Evolutionary conservation across 176 grass and related monocot species (phyloP).

Genomic region (Bolboschoenus planiculmis): DNA sequence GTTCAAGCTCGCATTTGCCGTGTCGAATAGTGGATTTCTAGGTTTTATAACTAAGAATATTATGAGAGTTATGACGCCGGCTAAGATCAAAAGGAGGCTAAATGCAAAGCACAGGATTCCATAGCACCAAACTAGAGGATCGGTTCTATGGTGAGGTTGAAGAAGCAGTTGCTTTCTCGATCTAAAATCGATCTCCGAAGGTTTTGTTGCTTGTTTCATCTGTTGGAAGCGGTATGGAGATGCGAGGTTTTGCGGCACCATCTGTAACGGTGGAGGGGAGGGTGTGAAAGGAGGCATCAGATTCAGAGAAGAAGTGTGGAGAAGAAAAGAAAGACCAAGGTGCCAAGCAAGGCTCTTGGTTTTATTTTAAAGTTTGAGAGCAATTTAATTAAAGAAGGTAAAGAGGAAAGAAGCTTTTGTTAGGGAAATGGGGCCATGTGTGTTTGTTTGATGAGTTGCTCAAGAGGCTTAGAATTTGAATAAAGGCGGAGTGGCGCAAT

Average conservation of each 20-base stretch:
- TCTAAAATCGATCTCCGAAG: slow-evolving; percentile 23
- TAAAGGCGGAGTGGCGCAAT: slow-evolving; percentile 21
- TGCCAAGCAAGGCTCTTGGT: slow-evolving; percentile 49
- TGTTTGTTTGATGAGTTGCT: slow-evolving; percentile 22
- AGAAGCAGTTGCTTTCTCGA: slow-evolving; percentile 31
- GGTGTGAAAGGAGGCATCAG: slow-evolving; percentile 23
- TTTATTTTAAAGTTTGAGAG: slow-evolving; percentile 26
- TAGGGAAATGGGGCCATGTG: slow-evolving; percentile 23
- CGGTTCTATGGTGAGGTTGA: slow-evolving; percentile 34
- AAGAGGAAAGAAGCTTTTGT: slow-evolving; percentile 40
- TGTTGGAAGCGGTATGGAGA: slow-evolving; percentile 26
- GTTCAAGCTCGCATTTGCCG: slow-evolving; percentile 54
- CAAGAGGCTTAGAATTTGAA: slow-evolving; percentile 35
- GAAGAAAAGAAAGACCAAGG: slow-evolving; percentile 33
- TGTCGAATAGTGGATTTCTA: slow-evolving; percentile 47
- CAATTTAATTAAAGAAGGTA: slow-evolving; percentile 25
- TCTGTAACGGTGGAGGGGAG: slow-evolving; percentile 32
- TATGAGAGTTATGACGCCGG: slow-evolving; percentile 50
- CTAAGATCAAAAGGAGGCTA: slow-evolving; percentile 68
- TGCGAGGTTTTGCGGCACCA: slow-evolving; percentile 23
- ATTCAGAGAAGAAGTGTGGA: slow-evolving; percentile 26
- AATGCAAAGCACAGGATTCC: slow-evolving; percentile 77
- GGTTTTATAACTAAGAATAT: slow-evolving; percentile 72
- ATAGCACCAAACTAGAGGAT: slow-evolving; percentile 62
- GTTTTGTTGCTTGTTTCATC: slow-evolving; percentile 18